Evolutionary conservation across 2,329 filamentous ascomycete species (phyloP).

Genomic region (Nemania abortiva): DNA sequence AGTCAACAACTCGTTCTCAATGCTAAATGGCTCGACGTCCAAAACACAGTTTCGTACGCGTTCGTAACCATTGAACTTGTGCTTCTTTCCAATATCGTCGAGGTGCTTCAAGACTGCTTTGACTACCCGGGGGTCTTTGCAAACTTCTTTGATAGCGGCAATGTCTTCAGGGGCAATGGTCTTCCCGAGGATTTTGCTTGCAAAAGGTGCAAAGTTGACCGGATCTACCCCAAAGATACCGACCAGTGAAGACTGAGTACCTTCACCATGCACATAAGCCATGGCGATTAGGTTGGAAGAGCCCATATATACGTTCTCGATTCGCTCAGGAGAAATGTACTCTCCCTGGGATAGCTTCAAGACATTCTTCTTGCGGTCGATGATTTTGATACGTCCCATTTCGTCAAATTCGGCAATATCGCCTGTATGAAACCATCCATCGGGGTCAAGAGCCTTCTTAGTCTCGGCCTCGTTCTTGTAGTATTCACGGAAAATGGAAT

Average conservation of each 20-base stretch:
- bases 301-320: constrained; percentile 93
- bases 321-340: constrained; percentile 96
- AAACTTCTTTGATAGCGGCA: constrained; percentile 74
- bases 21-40: constrained; percentile 88
- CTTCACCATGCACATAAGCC: constrained; percentile 92
- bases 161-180: constrained; percentile 73
- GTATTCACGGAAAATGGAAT: constrained; percentile 86
- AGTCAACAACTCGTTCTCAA: constrained; percentile 91
- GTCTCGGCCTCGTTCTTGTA: constrained; percentile 93
- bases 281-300: constrained; percentile 82
- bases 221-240: constrained; percentile 91
- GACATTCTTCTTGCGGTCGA: constrained; percentile 99
- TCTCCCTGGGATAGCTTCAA: constrained; percentile 97
- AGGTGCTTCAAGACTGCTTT: constrained; percentile 82
- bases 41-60: constrained; percentile 79
- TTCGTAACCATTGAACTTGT: constrained; percentile 95
- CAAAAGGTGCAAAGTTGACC: constrained; percentile 83
- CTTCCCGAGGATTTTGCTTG: constrained; percentile 79
- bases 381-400: constrained; percentile 87
- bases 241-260: constrained; percentile 83
- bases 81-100: constrained; percentile 80
- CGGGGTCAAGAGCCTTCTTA: constrained; percentile 80
- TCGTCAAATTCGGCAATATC: constrained; percentile 90
- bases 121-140: constrained; percentile 76
- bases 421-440: constrained; percentile 97